Percentiles rank a stretch among this genome's conserved stretches.
Conservation (phyloP, 768 basidiomycete genomes). For the Trametes cinnabarina region DNA sequence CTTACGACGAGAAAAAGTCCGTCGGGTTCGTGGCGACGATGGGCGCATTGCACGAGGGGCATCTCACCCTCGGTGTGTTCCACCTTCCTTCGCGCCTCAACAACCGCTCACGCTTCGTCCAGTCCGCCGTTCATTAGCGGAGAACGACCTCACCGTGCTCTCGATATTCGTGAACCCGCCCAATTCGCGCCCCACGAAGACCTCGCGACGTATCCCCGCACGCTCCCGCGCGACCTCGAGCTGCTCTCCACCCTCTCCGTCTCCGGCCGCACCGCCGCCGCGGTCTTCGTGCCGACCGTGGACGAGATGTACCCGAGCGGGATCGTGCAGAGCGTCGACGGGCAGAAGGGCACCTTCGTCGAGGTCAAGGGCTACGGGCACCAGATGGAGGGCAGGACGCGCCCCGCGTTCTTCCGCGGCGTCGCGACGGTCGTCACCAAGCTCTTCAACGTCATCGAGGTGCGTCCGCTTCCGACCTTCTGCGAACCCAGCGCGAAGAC, state of each 20-base stretch:
- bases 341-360: slow-evolving; percentile 86
- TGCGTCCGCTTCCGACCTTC: slow-evolving; percentile 31
- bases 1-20: slow-evolving; percentile 53
- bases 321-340: slow-evolving; percentile 68
- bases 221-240: slow-evolving; percentile 71
- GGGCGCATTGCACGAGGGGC: slow-evolving; percentile 95
- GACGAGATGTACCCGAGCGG: slow-evolving; percentile 93
- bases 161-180: slow-evolving; percentile 97
- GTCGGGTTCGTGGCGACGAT: slow-evolving; percentile 98
- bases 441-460: slow-evolving; percentile 89
- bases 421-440: slow-evolving; percentile 95
- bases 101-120: neutral
- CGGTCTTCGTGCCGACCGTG: slow-evolving; percentile 78
- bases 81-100: neutral
- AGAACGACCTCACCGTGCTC: slow-evolving; percentile 84
- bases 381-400: slow-evolving; percentile 86
- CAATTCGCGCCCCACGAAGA: slow-evolving; percentile 98
- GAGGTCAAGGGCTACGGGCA: slow-evolving; percentile 89
- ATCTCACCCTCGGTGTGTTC: slow-evolving; percentile 76
- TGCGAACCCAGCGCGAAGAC: neutral
- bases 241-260: slow-evolving; percentile 42
- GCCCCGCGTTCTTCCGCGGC: slow-evolving; percentile 93
- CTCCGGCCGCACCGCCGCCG: slow-evolving; percentile 46
- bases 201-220: slow-evolving; percentile 86
- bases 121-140: slow-evolving; percentile 75